These are phyloP conservation scores for Bruguiera hainesii DNA, from an alignment of 441 rosid genomes.

Conservation along the genomic window DNA sequence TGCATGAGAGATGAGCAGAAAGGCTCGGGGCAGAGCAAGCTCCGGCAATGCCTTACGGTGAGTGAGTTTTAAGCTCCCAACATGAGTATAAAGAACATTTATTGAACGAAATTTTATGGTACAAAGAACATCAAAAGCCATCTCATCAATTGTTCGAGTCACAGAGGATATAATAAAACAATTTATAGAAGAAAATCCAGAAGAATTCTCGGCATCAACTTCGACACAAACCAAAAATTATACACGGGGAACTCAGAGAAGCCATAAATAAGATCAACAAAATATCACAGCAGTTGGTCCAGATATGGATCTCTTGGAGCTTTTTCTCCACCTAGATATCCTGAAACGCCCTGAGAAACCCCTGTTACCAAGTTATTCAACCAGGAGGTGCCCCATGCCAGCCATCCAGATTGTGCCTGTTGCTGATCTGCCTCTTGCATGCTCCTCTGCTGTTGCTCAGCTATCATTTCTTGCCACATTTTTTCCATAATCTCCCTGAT, in stretches of 20 bases:
- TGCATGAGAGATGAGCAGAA: no score
- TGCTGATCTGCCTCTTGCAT: conserved; percentile 35
- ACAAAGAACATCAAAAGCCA: no score
- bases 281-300: conserved; percentile 50
- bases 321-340: conserved; percentile 37
- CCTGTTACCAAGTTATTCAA: conserved; percentile 45
- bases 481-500: conserved; percentile 60
- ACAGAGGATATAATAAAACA: no score
- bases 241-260: not conserved
- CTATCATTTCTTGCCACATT: conserved; percentile 51
- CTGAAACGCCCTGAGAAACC: conserved; percentile 41
- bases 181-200: no score
- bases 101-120: no score
- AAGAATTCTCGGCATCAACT: no score
- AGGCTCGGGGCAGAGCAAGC: no score
- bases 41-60: no score
- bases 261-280: not conserved
- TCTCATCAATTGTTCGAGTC: no score
- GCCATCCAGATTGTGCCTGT: conserved; percentile 49
- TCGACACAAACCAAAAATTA: conserved; percentile 2
- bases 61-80: no score
- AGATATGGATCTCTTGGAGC: conserved; percentile 48
- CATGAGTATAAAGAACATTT: no score
- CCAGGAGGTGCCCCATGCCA: conserved; percentile 56
- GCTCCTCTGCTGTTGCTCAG: conserved; percentile 46